Conservation (phyloP, 768 basidiomycete genomes). For the button mushroom (Agaricus bisporus) region DNA sequence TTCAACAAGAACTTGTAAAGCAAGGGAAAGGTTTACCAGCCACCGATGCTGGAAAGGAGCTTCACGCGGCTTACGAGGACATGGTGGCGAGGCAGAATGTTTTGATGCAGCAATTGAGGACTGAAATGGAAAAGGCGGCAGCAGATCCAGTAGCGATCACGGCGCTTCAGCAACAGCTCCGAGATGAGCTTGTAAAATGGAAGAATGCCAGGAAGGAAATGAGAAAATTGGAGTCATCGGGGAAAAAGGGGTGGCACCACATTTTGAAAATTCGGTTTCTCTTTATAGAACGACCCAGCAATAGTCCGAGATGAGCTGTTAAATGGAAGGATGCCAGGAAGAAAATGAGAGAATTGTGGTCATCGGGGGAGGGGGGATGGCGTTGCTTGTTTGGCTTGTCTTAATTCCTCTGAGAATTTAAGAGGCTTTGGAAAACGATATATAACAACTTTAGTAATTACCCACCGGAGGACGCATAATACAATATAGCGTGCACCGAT, state of each 20-base stretch:
- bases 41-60: slow-evolving; percentile 6
- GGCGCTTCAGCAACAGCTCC: neutral
- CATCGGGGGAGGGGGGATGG: neutral
- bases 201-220: neutral
- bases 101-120: neutral
- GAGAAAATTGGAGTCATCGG: neutral
- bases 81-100: neutral
- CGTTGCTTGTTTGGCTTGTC: neutral
- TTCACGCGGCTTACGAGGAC: neutral
- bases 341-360: neutral
- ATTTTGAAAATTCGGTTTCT: no score
- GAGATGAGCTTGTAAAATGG: neutral
- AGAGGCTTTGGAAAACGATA: no score
- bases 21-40: neutral
- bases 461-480: no score
- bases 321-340: neutral
- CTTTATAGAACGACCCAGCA: no score
- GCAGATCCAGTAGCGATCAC: neutral
- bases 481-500: no score
- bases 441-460: neutral
- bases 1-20: slow-evolving; percentile 10
- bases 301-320: neutral
- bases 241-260: no score
- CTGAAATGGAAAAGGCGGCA: neutral
- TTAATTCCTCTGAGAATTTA: no score